Evolutionary conservation across 2,329 filamentous ascomycete genomes (phyloP).

Genomic region (Tolypocladium ophioglossoides): DNA sequence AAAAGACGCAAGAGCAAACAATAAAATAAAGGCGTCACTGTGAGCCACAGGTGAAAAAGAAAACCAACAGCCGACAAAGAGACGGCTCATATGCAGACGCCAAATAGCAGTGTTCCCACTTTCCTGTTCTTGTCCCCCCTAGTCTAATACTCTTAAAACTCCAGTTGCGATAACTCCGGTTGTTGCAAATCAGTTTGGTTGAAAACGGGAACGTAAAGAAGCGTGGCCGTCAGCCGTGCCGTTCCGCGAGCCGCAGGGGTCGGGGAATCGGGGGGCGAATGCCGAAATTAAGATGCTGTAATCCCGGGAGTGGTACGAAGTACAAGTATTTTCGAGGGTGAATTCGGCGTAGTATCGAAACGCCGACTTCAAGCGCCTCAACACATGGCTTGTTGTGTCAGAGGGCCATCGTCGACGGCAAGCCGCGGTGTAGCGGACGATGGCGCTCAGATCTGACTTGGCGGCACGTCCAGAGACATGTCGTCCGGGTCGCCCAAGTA

Average conservation of each 20-base stretch:
- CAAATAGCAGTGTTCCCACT: constrained; percentile 5
- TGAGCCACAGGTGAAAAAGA: neutral
- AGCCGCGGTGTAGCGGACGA: neutral
- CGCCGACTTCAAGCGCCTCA: neutral
- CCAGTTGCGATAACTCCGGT: constrained; percentile 1
- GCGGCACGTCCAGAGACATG: constrained; percentile 18
- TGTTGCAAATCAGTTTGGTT: neutral
- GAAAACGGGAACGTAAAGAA: neutral
- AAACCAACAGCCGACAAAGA: neutral
- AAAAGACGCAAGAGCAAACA: neutral
- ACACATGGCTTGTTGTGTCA: neutral
- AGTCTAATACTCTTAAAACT: constrained; percentile 5
- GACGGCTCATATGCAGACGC: constrained; percentile 6
- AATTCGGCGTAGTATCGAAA: neutral
- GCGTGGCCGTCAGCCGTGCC: neutral
- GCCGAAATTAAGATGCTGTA: neutral
- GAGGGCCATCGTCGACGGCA: neutral
- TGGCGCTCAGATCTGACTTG: constrained; percentile 9
- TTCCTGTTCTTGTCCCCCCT: neutral
- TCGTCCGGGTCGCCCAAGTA: constrained; percentile 42
- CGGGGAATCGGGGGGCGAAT: neutral
- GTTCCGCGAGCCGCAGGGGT: neutral
- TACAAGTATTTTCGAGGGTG: neutral
- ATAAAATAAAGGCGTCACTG: neutral
- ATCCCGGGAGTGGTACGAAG: neutral